A percentile compares a stretch with the other conserved stretches of the same genome.
Conservation (phyloP, 1,139 yeast species). For the Pichia norvegensis region DNA sequence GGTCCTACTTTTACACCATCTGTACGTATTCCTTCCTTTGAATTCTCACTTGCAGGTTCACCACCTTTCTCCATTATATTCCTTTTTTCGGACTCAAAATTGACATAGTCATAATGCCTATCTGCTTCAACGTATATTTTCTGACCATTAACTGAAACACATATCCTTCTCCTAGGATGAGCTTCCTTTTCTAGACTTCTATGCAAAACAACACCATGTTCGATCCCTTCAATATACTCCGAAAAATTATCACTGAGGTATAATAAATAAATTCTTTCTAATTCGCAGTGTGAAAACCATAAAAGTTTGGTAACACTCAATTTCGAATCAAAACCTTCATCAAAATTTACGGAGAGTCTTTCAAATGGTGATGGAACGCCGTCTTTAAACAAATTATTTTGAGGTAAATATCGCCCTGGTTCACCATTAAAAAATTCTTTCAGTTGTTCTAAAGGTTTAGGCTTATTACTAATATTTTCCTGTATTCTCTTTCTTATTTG, state of each 20-base stretch:
- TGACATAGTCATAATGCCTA: not conserved
- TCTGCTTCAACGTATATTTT: not conserved
- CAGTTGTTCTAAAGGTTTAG: not conserved
- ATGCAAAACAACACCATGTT: slow-evolving; percentile 39
- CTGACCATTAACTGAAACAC: not conserved
- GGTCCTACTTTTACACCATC: not conserved
- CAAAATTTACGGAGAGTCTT: slow-evolving; percentile 4
- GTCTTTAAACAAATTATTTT: not conserved
- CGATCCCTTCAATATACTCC: slow-evolving; percentile 18
- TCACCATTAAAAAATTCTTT: slow-evolving; percentile 11
- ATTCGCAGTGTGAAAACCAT: slow-evolving; percentile 25
- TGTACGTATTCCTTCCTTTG: not conserved
- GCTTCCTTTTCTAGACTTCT: slow-evolving; percentile 34
- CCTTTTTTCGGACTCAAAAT: not conserved
- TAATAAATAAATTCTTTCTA: slow-evolving; percentile 19
- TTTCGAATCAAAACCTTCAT: slow-evolving; percentile 8
- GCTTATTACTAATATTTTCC: not conserved
- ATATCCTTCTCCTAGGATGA: slow-evolving; percentile 27
- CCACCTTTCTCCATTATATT: not conserved
- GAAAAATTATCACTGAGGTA: slow-evolving; percentile 12
- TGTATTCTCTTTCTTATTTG: not conserved
- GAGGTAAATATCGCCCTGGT: slow-evolving; percentile 1
- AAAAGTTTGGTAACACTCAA: slow-evolving; percentile 24
- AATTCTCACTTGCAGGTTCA: too few relatives aligned
- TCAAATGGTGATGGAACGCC: slow-evolving; percentile 9